Evolutionary conservation across 208 protist species (phyloP).

Genomic region (Balamuthia mandrillaris): DNA sequence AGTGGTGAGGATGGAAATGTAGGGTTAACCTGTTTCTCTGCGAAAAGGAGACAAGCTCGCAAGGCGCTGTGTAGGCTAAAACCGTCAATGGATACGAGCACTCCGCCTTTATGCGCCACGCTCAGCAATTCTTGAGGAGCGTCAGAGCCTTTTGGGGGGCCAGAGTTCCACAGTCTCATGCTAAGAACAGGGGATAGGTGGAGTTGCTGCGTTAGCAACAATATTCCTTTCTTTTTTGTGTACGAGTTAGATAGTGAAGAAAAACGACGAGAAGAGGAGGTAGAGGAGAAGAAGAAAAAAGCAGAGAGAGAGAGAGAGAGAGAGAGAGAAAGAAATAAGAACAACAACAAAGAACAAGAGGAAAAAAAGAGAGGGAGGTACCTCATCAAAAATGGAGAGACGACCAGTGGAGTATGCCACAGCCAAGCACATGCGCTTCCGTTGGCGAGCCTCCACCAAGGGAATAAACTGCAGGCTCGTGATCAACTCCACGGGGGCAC

Average conservation of each 20-base stretch:
- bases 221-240: no score
- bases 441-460: not conserved
- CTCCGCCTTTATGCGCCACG: not conserved
- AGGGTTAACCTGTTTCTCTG: not conserved
- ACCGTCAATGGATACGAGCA: not conserved
- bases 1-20: not conserved
- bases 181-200: no score
- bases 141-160: no score
- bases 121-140: no score
- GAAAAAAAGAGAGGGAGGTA: not conserved
- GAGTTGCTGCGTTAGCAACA: no score
- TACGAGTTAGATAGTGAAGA: no score
- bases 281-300: no score
- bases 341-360: no score
- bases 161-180: no score
- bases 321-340: no score
- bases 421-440: not conserved
- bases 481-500: not conserved
- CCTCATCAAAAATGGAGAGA: not conserved
- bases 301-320: no score
- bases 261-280: no score
- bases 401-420: not conserved
- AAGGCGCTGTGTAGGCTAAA: not conserved
- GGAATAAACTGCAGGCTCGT: not conserved
- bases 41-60: not conserved